Conservation (phyloP, 1,284 basidiomycete species). For the Fereydounia khargensis region DNA sequence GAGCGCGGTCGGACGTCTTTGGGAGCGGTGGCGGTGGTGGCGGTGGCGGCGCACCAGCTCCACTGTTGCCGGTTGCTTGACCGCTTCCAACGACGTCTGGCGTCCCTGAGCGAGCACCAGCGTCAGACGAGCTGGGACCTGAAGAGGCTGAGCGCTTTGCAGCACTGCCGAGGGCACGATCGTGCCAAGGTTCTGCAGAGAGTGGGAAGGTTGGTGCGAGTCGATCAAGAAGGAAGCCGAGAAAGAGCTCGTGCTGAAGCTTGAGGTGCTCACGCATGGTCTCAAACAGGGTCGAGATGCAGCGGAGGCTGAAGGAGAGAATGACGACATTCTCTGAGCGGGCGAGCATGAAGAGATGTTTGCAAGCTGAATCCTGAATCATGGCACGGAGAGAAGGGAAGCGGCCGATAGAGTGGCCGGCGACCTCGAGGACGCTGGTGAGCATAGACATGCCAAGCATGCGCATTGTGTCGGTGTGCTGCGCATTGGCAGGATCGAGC, state of each 20-base stretch:
- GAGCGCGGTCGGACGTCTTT: slow-evolving; percentile 66
- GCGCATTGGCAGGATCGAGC: slow-evolving; percentile 86
- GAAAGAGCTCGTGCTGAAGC: slow-evolving; percentile 92
- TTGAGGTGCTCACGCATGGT: slow-evolving; percentile 84
- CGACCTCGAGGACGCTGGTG: slow-evolving; percentile 82
- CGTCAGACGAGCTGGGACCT: slow-evolving; percentile 11
- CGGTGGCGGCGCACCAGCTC: slow-evolving; percentile 50
- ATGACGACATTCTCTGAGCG: slow-evolving; percentile 76
- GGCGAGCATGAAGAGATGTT: slow-evolving; percentile 74
- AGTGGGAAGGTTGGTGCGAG: slow-evolving; percentile 62
- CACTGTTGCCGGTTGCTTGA: slow-evolving; percentile 62
- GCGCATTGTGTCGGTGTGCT: slow-evolving; percentile 94
- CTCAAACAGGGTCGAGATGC: slow-evolving; percentile 82
- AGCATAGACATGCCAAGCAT: slow-evolving; percentile 83
- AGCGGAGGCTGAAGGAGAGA: slow-evolving; percentile 76
- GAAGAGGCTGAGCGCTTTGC: no score
- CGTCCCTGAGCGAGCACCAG: slow-evolving; percentile 10
- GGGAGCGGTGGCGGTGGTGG: slow-evolving; percentile 63
- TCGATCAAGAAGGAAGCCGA: slow-evolving; percentile 89
- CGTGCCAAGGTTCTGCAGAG: slow-evolving; percentile 52
- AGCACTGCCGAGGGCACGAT: slow-evolving; percentile 53
- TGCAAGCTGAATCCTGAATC: slow-evolving; percentile 85
- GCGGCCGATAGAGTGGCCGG: slow-evolving; percentile 68
- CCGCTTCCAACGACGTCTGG: slow-evolving; percentile 51
- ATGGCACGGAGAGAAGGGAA: slow-evolving; percentile 71